These are phyloP conservation scores for Annona squamosa DNA, from an alignment of 164 flowering plant genomes.

Conservation along the genomic window DNA sequence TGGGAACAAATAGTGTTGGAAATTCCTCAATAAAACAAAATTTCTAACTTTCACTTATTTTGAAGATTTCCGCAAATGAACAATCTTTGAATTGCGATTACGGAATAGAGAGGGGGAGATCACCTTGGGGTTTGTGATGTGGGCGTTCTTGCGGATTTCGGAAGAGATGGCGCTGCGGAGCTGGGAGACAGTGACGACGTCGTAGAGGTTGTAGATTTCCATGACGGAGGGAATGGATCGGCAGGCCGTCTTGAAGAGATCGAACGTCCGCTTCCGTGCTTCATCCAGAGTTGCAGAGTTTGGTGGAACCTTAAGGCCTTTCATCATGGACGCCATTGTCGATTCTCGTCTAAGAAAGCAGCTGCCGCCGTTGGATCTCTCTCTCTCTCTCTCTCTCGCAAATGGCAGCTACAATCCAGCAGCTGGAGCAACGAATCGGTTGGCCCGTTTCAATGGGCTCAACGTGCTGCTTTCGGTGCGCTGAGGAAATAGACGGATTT, in stretches of 20 bases:
- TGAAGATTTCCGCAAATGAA: too few species aligned
- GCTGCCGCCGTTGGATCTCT: background rate
- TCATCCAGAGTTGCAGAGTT: conserved; percentile 69
- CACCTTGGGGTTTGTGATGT: conserved; percentile 68
- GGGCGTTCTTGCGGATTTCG: conserved; percentile 68
- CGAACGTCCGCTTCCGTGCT: conserved; percentile 56
- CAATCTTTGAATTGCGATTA: too few species aligned
- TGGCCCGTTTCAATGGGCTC: too few species aligned
- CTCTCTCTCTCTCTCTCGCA: background rate
- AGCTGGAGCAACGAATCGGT: too few species aligned
- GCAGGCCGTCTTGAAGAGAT: conserved; percentile 72
- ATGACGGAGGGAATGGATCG: conserved; percentile 71
- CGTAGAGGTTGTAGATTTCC: conserved; percentile 73
- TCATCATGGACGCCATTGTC: conserved; percentile 48
- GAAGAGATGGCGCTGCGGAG: conserved; percentile 70
- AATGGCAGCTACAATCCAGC: too few species aligned
- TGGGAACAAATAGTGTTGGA: too few species aligned
- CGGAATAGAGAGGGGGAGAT: background rate
- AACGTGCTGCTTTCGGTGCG: too few species aligned
- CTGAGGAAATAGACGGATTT: too few species aligned
- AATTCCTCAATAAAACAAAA: too few species aligned
- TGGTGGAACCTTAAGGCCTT: conserved; percentile 58
- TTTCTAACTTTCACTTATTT: too few species aligned
- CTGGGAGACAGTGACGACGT: conserved; percentile 54
- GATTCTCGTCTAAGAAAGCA: background rate